phyloP scores from a whole-genome alignment of 257 asterid species.

The Ajuga chamaepitys region DNA sequence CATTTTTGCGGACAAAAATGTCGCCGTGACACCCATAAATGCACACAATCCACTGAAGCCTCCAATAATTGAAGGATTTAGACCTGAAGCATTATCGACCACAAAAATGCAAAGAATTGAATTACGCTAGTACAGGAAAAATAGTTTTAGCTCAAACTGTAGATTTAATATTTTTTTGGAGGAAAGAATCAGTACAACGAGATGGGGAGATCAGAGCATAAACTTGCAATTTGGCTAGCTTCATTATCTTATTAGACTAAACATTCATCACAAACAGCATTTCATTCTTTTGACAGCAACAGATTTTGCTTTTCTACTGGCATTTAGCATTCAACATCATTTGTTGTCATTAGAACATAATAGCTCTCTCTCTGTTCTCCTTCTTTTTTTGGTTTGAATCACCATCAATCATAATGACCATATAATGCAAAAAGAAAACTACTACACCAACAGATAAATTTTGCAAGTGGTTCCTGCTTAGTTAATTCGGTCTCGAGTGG shows the following conservation, averaged over 20 bases:
- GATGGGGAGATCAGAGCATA: background rate
- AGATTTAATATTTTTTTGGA: background rate
- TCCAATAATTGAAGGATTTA: conserved; percentile 85
- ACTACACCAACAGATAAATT: too few species aligned
- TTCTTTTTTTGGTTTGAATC: too few species aligned
- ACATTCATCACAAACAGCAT: too few species aligned
- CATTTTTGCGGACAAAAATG: conserved; percentile 77
- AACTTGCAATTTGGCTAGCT: background rate
- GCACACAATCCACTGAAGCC: conserved; percentile 91
- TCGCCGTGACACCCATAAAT: conserved; percentile 89
- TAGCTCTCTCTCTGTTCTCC: background rate
- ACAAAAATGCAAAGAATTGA: background rate
- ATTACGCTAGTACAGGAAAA: background rate
- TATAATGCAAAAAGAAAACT: too few species aligned
- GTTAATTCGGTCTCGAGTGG: background rate
- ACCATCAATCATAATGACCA: too few species aligned
- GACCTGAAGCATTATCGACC: conserved; percentile 45
- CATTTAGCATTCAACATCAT: background rate
- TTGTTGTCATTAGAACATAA: background rate
- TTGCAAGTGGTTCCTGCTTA: too few species aligned
- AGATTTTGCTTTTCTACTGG: background rate
- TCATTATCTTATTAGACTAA: background rate
- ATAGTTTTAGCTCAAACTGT: background rate
- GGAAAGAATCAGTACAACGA: background rate
- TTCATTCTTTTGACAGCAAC: background rate